Evolutionary conservation across 2,329 filamentous ascomycete genomes (phyloP), one percentile per base, ranked within the genome.

Genomic region (Colletotrichum limetticola): DNA sequence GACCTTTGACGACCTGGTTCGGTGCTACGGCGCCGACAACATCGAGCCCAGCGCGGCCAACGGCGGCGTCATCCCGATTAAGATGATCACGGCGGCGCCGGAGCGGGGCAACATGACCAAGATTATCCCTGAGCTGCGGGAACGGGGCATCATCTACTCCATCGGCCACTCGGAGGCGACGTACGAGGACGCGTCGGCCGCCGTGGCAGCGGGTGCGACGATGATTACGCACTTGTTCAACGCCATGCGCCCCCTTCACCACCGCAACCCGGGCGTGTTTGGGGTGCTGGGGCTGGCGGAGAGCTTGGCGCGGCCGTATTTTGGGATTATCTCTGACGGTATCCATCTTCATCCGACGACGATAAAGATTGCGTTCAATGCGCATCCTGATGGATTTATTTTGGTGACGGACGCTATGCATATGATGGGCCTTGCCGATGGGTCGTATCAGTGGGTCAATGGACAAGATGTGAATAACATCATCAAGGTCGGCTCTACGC

Each of bases 181-280:
- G 0, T 97, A 96, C 80, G 94, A 97, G 82, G 88, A 96, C 79
- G 94, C 94, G 1, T 91, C 92, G 4, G 83, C 85, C 5, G 93
- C 94, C 24, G 89, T 97, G 4, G 86, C 85, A n/a, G 88, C 91
- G 7, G 95, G 95, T 64, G 94, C 94, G 2, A 93, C 90, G 61
- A 97, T 97, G 94, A 93, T 98, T 76, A 98, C 95, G 0, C 95
- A 98, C 79, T 87, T 98, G 1, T 98, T 97, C 89, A 98, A 98
- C 81, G 95, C 95, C 30, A 98, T 98, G 95, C 89, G 92, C 1
- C 95, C 95, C 16, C 90, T 97, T 63, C 94, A 97, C 81, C 95
- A 98, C 86, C 93, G 95, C 71, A 95, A 98, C 82, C 95, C 95
- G 0, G 95, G 95, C 49, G 91, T 98, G 77, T 97, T 97, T 80